Evolutionary conservation across 2,329 filamentous ascomycete genomes (phyloP), one percentile per base, ranked within the genome.

Genomic region (Botrytis byssoidea): DNA sequence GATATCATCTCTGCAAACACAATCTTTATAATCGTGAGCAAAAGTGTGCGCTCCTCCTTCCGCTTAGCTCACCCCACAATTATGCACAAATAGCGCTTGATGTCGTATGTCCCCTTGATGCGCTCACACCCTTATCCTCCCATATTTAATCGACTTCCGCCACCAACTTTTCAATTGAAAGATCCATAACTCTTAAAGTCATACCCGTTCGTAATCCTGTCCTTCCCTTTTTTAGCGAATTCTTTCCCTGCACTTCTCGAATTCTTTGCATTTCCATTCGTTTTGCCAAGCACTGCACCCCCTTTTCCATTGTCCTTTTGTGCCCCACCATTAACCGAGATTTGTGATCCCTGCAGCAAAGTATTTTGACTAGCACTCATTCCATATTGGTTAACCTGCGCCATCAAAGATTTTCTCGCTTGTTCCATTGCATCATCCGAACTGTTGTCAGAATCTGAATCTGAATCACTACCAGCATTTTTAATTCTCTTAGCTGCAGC

Each of bases 171-270:
- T 69, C 14, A 72, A 44, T 69, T 72, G 20, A 72, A 40, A 25
- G 63, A 37, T 22, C 71, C 71, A 60, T 60, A 72, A 42, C 4
- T n/a, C 42, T 72, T 72, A 25, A 72, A 72, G 18, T 72, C 51
- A 61, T 55, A 72, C 32, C 71, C 71, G 22, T 72, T 72, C 22
- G 71, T 72, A 64, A 73, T 73, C 25, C 59, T 63, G 7, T 70
- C 57, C 44, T 25, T 66, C 20, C 57, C 59, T 10, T 73, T 70
- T 37, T 70, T 73, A n/a, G 20, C 22, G n/a, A 73, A 59, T 29
- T 73, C 71, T 18, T 73, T 73, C 44, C 71, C 71, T 20, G 71
- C 71, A 64, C n/a, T 70, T 20, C 66, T 70, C 16, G 64, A 72
- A 69, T 37, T 40, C 37, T 72, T 72, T 7, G 37, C 51, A 46